Percentiles rank a stretch among this genome's conserved stretches.
phyloP scores from a whole-genome alignment of 805 yeast genomes.

The Wickerhamomyces chaumierensis region DNA sequence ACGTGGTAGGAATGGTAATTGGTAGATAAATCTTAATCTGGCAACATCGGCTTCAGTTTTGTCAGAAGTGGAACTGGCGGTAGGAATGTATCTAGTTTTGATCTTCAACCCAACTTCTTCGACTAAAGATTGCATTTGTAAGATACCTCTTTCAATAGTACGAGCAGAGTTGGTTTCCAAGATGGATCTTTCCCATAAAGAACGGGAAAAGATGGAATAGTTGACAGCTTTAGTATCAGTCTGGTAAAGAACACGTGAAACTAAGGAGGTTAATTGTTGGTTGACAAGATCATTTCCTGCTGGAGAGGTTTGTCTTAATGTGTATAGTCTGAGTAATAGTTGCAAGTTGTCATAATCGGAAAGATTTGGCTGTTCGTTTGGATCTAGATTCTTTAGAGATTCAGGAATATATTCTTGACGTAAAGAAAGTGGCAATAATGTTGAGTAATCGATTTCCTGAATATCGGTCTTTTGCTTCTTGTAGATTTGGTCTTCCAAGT shows the following conservation, averaged over 20 bases:
- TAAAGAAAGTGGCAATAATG: slow-evolving; percentile 51
- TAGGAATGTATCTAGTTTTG: slow-evolving; percentile 43
- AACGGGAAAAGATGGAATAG: slow-evolving; percentile 71
- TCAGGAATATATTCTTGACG: slow-evolving; percentile 55
- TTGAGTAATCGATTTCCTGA: slow-evolving; percentile 26
- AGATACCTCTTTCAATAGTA: slow-evolving; percentile 86
- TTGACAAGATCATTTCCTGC: slow-evolving; percentile 57
- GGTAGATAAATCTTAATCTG: slow-evolving; percentile 56
- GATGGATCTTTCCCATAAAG: slow-evolving; percentile 83
- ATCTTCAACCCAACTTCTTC: slow-evolving; percentile 75
- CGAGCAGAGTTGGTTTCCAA: slow-evolving; percentile 71
- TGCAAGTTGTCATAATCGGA: slow-evolving; percentile 65
- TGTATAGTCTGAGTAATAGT: slow-evolving; percentile 53
- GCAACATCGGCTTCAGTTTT: slow-evolving; percentile 11
- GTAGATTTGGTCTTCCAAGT: slow-evolving; percentile 28
- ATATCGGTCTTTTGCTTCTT: slow-evolving; percentile 27
- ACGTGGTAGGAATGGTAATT: slow-evolving; percentile 66
- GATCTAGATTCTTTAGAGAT: slow-evolving; percentile 45
- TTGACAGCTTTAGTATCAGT: slow-evolving; percentile 33
- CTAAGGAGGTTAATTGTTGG: slow-evolving; percentile 73
- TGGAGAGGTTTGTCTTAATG: slow-evolving; percentile 62
- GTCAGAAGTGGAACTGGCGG: slow-evolving; percentile 9
- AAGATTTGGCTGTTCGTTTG: slow-evolving; percentile 71
- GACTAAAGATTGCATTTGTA: slow-evolving; percentile 85
- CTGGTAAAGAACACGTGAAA: slow-evolving; percentile 56